Evolutionary conservation across 306 rosid species (phyloP).

Genomic region (Quillaja saponaria): DNA sequence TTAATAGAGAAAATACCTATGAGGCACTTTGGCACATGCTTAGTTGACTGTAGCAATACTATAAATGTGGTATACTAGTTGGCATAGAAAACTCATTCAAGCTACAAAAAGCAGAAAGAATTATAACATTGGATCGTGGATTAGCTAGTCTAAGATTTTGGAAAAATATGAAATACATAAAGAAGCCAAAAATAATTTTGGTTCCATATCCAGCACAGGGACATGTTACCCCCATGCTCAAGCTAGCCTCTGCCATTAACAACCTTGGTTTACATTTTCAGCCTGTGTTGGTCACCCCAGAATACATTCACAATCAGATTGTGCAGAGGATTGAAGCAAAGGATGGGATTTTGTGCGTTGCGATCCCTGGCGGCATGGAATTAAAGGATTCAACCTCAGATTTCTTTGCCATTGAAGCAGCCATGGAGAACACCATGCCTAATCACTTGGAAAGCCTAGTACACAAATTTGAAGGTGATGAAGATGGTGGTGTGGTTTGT

Average conservation of each 20-base stretch:
- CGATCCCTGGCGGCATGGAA: too few species aligned
- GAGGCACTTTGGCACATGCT: too few species aligned
- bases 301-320: conserved; percentile 44
- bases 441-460: conserved; percentile 42
- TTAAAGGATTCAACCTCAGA: too few species aligned
- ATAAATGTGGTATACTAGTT: too few species aligned
- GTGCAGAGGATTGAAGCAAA: background rate
- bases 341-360: too few species aligned
- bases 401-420: conserved; percentile 63
- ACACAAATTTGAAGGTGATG: conserved; percentile 5
- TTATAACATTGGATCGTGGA: too few species aligned
- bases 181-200: conserved; percentile 42
- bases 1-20: too few species aligned
- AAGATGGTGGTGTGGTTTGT: conserved; percentile 39
- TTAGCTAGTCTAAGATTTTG: too few species aligned
- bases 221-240: conserved; percentile 82
- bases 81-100: too few species aligned
- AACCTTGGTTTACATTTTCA: conserved; percentile 47
- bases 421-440: conserved; percentile 69
- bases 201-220: conserved; percentile 96
- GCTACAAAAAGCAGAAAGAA: too few species aligned
- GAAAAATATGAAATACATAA: conserved; percentile 39
- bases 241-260: conserved; percentile 49
- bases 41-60: too few species aligned
- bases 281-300: conserved; percentile 51